Evolutionary conservation across 768 basidiomycete species (phyloP).

Genomic region (Mycena leptocephala): DNA sequence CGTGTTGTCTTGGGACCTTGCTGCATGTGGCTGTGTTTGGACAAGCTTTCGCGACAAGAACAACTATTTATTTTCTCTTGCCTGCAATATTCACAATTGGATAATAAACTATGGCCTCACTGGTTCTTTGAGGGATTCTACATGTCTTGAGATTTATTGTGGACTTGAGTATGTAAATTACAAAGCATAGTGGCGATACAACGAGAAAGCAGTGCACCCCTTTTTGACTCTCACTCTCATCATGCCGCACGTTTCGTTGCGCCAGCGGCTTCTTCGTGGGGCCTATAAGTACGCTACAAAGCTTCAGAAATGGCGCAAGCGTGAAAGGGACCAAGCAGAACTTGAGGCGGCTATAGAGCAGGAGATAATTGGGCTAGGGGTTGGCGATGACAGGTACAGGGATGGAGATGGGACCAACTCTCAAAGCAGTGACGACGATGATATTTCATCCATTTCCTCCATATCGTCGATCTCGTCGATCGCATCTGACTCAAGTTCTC

Average conservation of each 20-base stretch:
- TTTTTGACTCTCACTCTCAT: not conserved
- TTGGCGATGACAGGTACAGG: not conserved
- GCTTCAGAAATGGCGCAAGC: not conserved
- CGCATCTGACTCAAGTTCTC: not conserved
- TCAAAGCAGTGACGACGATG: not conserved
- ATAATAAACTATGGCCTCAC: too few relatives aligned
- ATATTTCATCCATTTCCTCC: not conserved
- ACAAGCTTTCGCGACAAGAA: too few relatives aligned
- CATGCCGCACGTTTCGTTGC: not conserved
- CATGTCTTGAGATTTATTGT: too few relatives aligned
- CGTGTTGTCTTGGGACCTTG: too few relatives aligned
- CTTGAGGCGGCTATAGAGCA: not conserved
- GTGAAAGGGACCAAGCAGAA: not conserved
- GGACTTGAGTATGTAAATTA: too few relatives aligned
- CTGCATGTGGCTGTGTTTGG: too few relatives aligned
- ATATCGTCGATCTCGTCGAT: not conserved
- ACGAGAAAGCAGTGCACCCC: too few relatives aligned
- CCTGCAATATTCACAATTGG: too few relatives aligned
- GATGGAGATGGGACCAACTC: too few relatives aligned
- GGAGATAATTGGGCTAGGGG: not conserved
- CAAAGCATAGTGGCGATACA: too few relatives aligned
- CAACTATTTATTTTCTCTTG: too few relatives aligned
- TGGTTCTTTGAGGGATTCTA: too few relatives aligned
- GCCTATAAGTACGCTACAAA: not conserved
- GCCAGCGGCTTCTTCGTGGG: not conserved